Evolutionary conservation across 2,329 filamentous ascomycete species (phyloP).

Genomic region (Colletotrichum siamense): DNA sequence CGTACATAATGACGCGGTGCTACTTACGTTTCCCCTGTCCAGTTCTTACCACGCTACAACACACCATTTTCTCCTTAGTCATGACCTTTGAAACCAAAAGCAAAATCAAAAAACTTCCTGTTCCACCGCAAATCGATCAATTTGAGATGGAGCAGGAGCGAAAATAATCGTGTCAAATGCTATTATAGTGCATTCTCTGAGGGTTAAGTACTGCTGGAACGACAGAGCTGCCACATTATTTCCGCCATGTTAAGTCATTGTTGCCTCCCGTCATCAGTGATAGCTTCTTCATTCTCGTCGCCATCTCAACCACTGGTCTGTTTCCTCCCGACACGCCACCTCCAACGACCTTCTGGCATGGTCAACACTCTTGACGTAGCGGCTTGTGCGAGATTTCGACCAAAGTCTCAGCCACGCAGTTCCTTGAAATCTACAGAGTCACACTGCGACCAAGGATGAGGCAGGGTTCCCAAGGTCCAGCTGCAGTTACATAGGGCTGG

Average conservation of each 20-base stretch:
- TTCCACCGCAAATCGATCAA: background rate
- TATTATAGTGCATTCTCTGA: background rate
- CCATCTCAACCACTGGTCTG: background rate
- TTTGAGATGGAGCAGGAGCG: background rate
- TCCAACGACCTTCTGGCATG: background rate
- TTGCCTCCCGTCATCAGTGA: background rate
- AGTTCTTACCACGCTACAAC: background rate
- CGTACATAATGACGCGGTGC: too few relatives aligned
- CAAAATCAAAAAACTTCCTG: background rate
- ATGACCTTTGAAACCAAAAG: background rate
- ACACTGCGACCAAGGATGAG: background rate
- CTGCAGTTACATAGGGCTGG: background rate
- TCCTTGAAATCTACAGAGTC: background rate
- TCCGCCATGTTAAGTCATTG: background rate
- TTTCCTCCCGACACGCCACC: background rate
- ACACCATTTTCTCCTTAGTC: background rate
- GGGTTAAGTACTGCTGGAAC: background rate
- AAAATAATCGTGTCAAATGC: background rate
- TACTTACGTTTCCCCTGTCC: too few relatives aligned
- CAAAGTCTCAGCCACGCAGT: background rate
- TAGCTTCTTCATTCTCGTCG: background rate
- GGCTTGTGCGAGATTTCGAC: background rate
- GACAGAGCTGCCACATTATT: background rate
- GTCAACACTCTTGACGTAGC: background rate
- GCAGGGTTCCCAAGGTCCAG: background rate